Evolutionary conservation across 2,329 filamentous ascomycete genomes (phyloP).

Genomic region (Boeremia lycopersici): DNA sequence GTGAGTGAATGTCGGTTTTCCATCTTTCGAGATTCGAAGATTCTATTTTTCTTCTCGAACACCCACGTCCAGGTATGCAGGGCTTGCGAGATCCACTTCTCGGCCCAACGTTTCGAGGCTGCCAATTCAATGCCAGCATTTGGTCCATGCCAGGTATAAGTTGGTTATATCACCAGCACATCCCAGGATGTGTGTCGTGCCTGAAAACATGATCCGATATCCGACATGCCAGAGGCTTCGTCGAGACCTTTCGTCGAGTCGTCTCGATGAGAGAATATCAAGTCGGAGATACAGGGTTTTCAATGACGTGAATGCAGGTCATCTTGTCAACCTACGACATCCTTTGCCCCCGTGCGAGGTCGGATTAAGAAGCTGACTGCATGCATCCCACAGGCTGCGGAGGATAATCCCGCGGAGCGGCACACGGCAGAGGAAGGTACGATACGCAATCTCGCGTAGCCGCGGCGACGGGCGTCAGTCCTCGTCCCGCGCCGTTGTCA

Average conservation of each 20-base stretch:
- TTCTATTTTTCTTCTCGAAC: not conserved
- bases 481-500: slow-evolving; percentile 12
- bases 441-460: slow-evolving; percentile 1
- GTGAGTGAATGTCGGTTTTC: too few species aligned
- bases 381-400: not conserved
- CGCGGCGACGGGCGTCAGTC: not conserved
- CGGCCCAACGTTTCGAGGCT: slow-evolving; percentile 13
- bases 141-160: not conserved
- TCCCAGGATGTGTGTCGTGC: slow-evolving; percentile 9
- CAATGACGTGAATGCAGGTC: not conserved
- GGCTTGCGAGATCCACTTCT: slow-evolving; percentile 4
- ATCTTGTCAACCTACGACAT: not conserved
- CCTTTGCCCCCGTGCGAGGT: not conserved
- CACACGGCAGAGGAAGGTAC: not conserved
- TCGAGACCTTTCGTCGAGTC: not conserved
- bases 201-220: not conserved
- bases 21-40: not conserved
- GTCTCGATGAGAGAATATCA: not conserved
- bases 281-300: not conserved
- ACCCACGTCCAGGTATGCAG: not conserved
- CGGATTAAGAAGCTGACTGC: not conserved
- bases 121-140: not conserved
- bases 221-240: too few species aligned
- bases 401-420: not conserved
- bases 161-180: slow-evolving; percentile 3